A percentile compares a stretch with the other conserved stretches of the same genome.
Conservation (phyloP, 2,329 filamentous ascomycete genomes). For the Mariannaea sp. region DNA sequence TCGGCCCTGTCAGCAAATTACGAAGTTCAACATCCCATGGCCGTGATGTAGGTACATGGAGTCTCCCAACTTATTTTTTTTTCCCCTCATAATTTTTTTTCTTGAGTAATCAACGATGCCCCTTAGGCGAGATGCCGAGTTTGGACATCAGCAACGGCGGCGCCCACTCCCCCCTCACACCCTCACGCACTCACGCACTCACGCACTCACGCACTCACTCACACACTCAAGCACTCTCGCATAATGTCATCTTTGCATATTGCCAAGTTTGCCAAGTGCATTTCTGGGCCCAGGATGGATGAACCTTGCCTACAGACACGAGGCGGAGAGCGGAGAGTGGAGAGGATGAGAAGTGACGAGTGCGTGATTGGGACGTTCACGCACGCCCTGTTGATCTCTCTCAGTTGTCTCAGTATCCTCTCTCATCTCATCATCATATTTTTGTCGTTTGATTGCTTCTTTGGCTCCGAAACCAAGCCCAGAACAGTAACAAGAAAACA, state of each 20-base stretch:
- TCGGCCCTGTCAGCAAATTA: neutral
- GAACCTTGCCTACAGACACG: neutral
- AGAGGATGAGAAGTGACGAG: neutral
- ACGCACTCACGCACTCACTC: too few relatives aligned
- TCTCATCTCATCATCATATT: too few relatives aligned
- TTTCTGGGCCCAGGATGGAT: neutral
- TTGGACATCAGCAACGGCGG: too few relatives aligned
- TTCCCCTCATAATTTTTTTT: neutral
- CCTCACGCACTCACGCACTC: too few relatives aligned
- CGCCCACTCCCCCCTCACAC: too few relatives aligned
- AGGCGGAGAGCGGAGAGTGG: neutral
- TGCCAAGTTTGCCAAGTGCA: neutral
- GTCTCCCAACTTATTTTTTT: neutral
- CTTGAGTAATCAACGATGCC: neutral
- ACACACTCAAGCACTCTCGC: too few relatives aligned
- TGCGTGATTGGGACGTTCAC: neutral
- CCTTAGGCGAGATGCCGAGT: slow-evolving; percentile 4
- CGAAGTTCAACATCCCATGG: neutral
- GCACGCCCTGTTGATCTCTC: neutral
- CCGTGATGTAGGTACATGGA: neutral
- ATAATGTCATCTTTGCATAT: slow-evolving; percentile 11
- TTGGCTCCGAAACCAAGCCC: too few relatives aligned
- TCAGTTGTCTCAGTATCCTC: too few relatives aligned
- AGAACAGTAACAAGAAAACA: too few relatives aligned
- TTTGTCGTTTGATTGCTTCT: too few relatives aligned